Evolutionary conservation across 225 moss, liverwort and hornwort species (phyloP).

Genomic region (Rhytidiadelphus loreus): DNA sequence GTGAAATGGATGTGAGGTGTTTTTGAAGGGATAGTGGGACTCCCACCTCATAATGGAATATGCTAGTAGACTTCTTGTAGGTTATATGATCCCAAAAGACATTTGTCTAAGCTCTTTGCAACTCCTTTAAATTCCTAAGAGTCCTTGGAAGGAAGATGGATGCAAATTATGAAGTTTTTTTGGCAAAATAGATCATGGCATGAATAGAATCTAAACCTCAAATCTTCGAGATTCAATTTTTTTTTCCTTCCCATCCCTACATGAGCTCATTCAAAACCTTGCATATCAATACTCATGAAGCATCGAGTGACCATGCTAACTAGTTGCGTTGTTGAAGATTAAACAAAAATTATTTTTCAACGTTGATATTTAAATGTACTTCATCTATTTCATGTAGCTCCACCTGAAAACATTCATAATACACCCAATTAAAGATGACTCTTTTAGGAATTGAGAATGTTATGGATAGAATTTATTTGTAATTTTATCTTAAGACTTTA

Average conservation of each 20-base stretch:
- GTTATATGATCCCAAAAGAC: background rate
- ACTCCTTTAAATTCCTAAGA: background rate
- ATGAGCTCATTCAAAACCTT: background rate
- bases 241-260: rapidly evolving
- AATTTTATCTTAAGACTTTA: background rate
- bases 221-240: rapidly evolving
- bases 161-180: background rate
- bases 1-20: rapidly evolving
- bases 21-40: background rate
- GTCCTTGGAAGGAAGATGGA: background rate
- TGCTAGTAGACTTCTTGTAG: background rate
- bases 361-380: background rate
- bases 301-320: rapidly evolving
- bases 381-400: background rate
- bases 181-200: background rate
- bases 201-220: background rate
- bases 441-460: background rate
- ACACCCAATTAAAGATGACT: rapidly evolving
- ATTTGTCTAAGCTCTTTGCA: background rate
- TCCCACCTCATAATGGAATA: background rate
- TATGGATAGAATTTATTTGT: background rate
- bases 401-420: background rate
- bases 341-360: background rate
- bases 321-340: background rate
- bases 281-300: background rate